Conservation (phyloP, 768 basidiomycete genomes). For the Obba rivulosa region DNA sequence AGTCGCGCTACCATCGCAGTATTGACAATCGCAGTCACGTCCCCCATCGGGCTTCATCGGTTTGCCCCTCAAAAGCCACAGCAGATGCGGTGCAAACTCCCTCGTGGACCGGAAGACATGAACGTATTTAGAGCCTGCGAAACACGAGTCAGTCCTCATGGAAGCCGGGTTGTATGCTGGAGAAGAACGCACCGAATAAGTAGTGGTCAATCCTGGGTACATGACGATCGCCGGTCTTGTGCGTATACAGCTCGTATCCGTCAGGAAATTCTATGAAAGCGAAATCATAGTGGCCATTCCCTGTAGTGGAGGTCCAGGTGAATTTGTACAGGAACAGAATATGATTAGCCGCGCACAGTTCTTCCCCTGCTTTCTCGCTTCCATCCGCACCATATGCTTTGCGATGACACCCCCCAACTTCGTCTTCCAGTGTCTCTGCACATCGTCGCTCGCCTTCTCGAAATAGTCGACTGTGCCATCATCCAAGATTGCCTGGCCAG, state of each 20-base stretch:
- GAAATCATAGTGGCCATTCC: not conserved
- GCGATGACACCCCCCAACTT: conserved; percentile 15
- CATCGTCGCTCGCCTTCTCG: conserved; percentile 9
- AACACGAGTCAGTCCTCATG: not conserved
- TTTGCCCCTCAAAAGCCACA: conserved; percentile 18
- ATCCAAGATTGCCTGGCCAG: no score
- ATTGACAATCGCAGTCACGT: conserved; percentile 19
- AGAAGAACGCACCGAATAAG: conserved; percentile 15
- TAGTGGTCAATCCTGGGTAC: conserved; percentile 17
- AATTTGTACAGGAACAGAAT: not conserved
- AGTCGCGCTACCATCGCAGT: conserved; percentile 13
- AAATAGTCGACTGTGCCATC: conserved; percentile 13
- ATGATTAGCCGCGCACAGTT: conserved; percentile 9
- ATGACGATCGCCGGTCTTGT: conserved; percentile 17
- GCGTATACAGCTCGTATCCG: conserved; percentile 16
- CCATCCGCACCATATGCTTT: conserved; percentile 9
- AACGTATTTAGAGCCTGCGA: conserved; percentile 12
- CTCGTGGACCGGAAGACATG: conserved; percentile 18
- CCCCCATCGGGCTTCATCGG: conserved; percentile 9
- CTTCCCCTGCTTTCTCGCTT: conserved; percentile 3
- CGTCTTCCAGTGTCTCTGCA: conserved; percentile 11
- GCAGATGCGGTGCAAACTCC: conserved; percentile 19
- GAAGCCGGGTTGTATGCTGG: not conserved
- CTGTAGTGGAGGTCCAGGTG: not conserved
- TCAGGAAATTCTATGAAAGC: conserved; percentile 13